Evolutionary conservation across 805 yeast genomes (phyloP), one percentile per base, ranked within the genome.

Genomic region (Cephaloascus albidus): DNA sequence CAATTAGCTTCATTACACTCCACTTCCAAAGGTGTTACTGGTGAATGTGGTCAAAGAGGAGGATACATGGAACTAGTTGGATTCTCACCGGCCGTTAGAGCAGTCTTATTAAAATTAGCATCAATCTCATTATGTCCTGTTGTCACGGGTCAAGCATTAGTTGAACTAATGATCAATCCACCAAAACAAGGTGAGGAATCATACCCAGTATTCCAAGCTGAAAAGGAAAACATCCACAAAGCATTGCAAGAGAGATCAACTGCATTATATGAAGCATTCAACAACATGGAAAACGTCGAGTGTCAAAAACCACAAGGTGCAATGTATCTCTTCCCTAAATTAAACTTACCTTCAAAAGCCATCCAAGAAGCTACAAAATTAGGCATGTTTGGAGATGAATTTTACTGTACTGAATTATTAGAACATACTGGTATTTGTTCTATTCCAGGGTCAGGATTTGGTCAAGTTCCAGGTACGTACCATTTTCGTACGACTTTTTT

Each of bases 11-110:
- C 97, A 2, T 67, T 93, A 49, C 97, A 93, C 61, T 88, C 97
- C n/a, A 87, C 95, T 34, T 90, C 97, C 10, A 93, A 93, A 63
- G 99, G 99, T 59, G 87, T 88, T 50, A 75, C 87, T 45, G 99
- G 98, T 45, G 99, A 93, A 64, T 93, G 99, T 72, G 99, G 99
- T 44, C 98, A 93, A 68, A 80, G 99, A 64, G 99, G 97, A 52
- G 99, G 99, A 4, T 93, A 89, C 68, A 85, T 93, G 93, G 99
- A 93, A 62, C 64, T 89, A 5, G 74, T 81, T 10, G 96, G 96
- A 1, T 85, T 93, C 61, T 65, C 72, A 12, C 69, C 68, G 3
- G 88, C 82, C 35, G 81, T 89, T 15, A 64, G 70, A 50, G 84
- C 76, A 23, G 73, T 85, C 40, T 70, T 93, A 39, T 70, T 83